Base-by-base conservation (phyloP, 768 basidiomycete species). In the Suillus clintonianus region DNA sequence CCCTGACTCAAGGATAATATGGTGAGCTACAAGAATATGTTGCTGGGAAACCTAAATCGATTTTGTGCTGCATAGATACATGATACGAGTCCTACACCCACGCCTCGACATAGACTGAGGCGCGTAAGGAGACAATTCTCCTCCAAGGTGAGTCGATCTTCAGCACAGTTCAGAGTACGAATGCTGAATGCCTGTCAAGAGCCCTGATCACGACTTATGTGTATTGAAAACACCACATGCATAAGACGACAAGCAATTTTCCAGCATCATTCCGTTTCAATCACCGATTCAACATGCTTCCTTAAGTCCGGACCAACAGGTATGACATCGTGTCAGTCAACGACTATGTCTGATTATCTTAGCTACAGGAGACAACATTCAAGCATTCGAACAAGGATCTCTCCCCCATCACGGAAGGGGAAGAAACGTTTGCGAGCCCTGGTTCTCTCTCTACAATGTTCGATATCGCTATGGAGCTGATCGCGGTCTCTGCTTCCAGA, bases 401-500 rank as follows among this genome's bases (percentile, higher is more conserved):
- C 62, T 62, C 65, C 24, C 47, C 64, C n/a, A 55, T 62, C 9
- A 41, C 55, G 22, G 34, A 61, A 63, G 27, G 41, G 59, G 9
- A 22, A 5, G 53, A 60, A 3, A 19, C 19, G 15, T 37, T 48
- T 1, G 62, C 59, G 51, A 65, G 61, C 27, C 56, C 65, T 4
- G 27, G 17, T 22, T 71, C 73, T 1, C 56, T 62, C 15, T 59
- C 47, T 32, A 74, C 72, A 0, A 37, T 74, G n/a, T 72, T 74
- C 61, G 74, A 70, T 61, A 67, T 69, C 30, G 66, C 70, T 22
- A 7, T 74, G 37, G 72, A 70, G 14, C 59, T 60, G 19, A 17
- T 68, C 14, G 61, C 62, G 55, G 14, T n/a, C 10, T 65, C 63
- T 9, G 60, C 27, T 48, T 63, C 60, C 37, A 32, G 62, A 32